Evolutionary conservation across 495 filamentous ascomycete genomes (phyloP), one percentile per base, ranked within the genome.

Genomic region (Chaetomium tenue): DNA sequence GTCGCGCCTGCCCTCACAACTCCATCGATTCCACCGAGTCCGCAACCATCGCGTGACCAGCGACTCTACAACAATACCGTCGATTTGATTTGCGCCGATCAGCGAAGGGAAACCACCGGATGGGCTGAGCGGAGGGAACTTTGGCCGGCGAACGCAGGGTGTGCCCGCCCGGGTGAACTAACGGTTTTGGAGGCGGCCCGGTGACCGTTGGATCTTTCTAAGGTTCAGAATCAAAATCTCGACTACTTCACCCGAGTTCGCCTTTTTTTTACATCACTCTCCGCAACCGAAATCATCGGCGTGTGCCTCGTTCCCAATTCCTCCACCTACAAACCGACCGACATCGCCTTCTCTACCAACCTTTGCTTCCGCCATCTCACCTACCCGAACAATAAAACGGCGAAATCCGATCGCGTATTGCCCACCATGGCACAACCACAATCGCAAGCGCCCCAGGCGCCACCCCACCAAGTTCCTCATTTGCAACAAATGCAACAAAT

Each of bases 401-500:
- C 39, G 52, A 53, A 46, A 42, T 25, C 50, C 11, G 20, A 37
- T 25, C 39, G 39, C 53, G 15, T 51, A 30, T 40, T 40, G 46
- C 22, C 12, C 58, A 78, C 58, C 72, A 91, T 90, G 88, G 85
- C 87, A 70, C 87, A 89, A 79, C 85, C 84, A 63, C 84, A 86
- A 58, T 81, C 81, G 23, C 81, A 84, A 59, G 77, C 81, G 59
- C 76, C 56, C 15, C 56, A 58, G 23, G 56, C 67, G 54, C 52
- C 52, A 30, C 39, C 47, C 37, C 66, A 63, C 12, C 65, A 64
- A 13, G 46, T 58, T 26, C 61, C 63, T 16, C 64, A 62, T 82
- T 64, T 66, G 30, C 79, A 79, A n/a, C 68, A 68, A 42, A 78
- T 82, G 58, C 75, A 79, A 15, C 86, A 81, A 33, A 78, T 82